These are phyloP conservation scores for Camillea tinctor DNA, from an alignment of 2,329 filamentous ascomycete species.

Conservation along the genomic window DNA sequence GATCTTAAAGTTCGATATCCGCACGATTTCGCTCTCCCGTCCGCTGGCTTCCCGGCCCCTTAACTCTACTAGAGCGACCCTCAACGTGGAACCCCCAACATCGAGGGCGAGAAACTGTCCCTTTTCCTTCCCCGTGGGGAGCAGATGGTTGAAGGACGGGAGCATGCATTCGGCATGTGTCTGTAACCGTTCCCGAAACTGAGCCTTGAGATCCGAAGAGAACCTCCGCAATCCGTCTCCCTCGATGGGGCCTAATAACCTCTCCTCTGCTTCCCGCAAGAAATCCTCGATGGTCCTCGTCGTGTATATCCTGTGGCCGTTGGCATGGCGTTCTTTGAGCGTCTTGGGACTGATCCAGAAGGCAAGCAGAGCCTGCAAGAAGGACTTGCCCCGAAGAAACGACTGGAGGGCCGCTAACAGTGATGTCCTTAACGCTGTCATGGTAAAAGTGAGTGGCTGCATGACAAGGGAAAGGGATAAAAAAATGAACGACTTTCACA, in stretches of 20 bases:
- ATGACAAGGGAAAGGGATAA: slow-evolving; percentile 35
- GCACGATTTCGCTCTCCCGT: slow-evolving; percentile 51
- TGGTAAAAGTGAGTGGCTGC: slow-evolving; percentile 55
- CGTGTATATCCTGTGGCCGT: slow-evolving; percentile 14
- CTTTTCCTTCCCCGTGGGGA: slow-evolving; percentile 58
- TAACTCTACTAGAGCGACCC: slow-evolving; percentile 63
- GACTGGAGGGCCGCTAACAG: slow-evolving; percentile 57
- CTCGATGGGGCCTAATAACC: slow-evolving; percentile 48
- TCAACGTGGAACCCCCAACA: slow-evolving; percentile 67
- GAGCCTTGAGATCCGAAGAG: slow-evolving; percentile 49
- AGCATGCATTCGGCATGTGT: slow-evolving; percentile 60
- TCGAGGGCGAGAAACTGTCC: slow-evolving; percentile 64
- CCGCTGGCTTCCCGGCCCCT: slow-evolving; percentile 42
- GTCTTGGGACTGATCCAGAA: slow-evolving; percentile 49
- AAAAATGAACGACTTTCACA: slow-evolving; percentile 7
- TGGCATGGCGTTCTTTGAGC: slow-evolving; percentile 29
- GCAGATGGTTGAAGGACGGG: slow-evolving; percentile 63
- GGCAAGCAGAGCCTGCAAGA: slow-evolving; percentile 56
- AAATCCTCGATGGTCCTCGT: slow-evolving; percentile 48
- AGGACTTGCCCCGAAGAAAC: slow-evolving; percentile 57
- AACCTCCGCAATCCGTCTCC: slow-evolving; percentile 46
- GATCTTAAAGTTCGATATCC: slow-evolving; percentile 57
- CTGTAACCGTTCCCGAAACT: slow-evolving; percentile 54
- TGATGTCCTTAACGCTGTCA: slow-evolving; percentile 55
- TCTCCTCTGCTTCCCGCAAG: slow-evolving; percentile 53